Evolutionary conservation across 805 yeast genomes (phyloP).

Genomic region (Priceomyces fermenticarens): DNA sequence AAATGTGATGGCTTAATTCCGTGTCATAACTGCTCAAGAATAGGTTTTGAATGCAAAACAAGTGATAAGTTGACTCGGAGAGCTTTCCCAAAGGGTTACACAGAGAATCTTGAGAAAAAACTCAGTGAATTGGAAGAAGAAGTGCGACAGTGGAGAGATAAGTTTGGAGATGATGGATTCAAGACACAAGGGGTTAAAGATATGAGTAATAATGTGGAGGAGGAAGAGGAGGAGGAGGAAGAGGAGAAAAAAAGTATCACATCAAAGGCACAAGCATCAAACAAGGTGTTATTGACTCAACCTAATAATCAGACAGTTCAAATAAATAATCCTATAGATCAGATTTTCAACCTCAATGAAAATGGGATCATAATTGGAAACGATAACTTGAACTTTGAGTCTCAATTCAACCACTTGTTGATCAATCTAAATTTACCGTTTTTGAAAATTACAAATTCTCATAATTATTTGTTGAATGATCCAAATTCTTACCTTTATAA

Average conservation of each 20-base stretch:
- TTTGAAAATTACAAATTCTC: slow-evolving; percentile 42
- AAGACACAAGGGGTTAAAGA: slow-evolving; percentile 1
- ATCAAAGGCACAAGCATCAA: background rate
- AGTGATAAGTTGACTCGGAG: slow-evolving; percentile 72
- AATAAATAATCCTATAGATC: slow-evolving; percentile 44
- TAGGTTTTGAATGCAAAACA: slow-evolving; percentile 66
- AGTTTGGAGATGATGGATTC: slow-evolving; percentile 17
- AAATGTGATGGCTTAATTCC: slow-evolving; percentile 74
- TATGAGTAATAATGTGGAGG: background rate
- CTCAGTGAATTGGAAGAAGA: slow-evolving; percentile 60
- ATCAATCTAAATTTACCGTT: slow-evolving; percentile 43
- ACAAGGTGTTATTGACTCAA: slow-evolving; percentile 6
- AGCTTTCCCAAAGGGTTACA: slow-evolving; percentile 79
- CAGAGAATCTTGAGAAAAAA: slow-evolving; percentile 67
- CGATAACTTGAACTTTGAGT: slow-evolving; percentile 43
- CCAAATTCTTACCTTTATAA: slow-evolving; percentile 42
- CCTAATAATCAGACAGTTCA: slow-evolving; percentile 14
- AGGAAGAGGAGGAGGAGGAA: background rate
- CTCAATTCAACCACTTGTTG: slow-evolving; percentile 42
- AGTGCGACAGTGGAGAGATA: slow-evolving; percentile 36
- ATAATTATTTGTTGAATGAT: slow-evolving; percentile 38
- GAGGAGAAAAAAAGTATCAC: background rate
- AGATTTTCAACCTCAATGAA: slow-evolving; percentile 40
- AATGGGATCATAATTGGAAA: slow-evolving; percentile 45
- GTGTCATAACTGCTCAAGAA: slow-evolving; percentile 64